Base-by-base conservation (phyloP, 2,329 filamentous ascomycete genomes). In the Ophiostoma pallidulum region DNA sequence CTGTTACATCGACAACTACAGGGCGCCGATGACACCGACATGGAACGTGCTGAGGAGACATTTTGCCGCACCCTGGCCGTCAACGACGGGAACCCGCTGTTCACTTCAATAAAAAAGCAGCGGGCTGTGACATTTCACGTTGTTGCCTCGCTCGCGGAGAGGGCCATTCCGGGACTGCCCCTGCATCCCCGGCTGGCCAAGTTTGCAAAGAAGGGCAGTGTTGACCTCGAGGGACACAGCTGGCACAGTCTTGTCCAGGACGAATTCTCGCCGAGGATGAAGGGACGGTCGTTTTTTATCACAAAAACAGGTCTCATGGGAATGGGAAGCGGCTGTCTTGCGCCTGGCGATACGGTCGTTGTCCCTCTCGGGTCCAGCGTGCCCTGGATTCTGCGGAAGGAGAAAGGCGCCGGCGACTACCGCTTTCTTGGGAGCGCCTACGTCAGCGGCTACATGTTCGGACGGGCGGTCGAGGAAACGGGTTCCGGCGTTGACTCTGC, bases 321-420 rank as follows among this genome's bases (percentile, higher is more conserved):
- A n/a, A 41, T 47, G 45, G 38, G 45, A 3, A 47, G 45, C 14
- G 38, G 45, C 1, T 42, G 22, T 13, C 8, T 47, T 4, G 31
- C 38, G 0, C 13, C 31, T 1, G 45, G 38, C 16, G 45, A 47
- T 31, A 9, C 9, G 4, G 38, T 26, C 4, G 32, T 47, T 9
- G 45, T 47, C 3, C 38, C 45, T 9, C 18, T 37, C 14, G 45
- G 45, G n/a, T 47, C 38, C 31, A 31, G 16, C 31, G 42, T 32
- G 16, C 38, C 45, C 1, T 8, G 41, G 5, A 12, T 41, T 4
- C 10, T 47, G 22, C 31, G 38, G 9, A 41, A 20, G 3, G 45
- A 47, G 4, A 16, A 22, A 13, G 31, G 42, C 1, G 19, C 18
- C 14, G 45, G 12, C n/a, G 31, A 47, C 13, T 41, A 31, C 24